Conservation (phyloP, 345 rosid genomes). For the Trapa incisa region DNA sequence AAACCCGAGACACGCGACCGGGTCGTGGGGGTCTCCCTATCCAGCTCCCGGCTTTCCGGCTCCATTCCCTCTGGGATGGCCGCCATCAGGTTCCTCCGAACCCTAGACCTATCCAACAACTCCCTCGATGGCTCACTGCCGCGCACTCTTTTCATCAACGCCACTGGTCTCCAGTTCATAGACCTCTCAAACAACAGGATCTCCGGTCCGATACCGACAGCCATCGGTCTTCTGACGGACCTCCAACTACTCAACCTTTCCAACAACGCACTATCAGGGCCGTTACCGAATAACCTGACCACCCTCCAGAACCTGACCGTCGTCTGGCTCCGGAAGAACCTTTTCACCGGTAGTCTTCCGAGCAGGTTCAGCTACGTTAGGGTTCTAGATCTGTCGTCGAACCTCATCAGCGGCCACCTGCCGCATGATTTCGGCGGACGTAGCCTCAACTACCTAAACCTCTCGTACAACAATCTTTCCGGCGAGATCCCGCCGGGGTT, state of each 20-base stretch:
- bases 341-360: constrained; percentile 45
- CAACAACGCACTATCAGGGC: constrained; percentile 59
- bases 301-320: constrained; percentile 29
- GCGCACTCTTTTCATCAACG: constrained; percentile 35
- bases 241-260: constrained; percentile 56
- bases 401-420: constrained; percentile 59
- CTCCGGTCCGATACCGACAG: constrained; percentile 45
- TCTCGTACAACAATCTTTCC: constrained; percentile 57
- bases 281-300: constrained; percentile 34
- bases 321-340: constrained; percentile 49
- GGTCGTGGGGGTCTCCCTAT: constrained; percentile 51
- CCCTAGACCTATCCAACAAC: constrained; percentile 69
- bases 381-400: constrained; percentile 66
- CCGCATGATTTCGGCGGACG: constrained; percentile 58
- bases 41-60: constrained; percentile 53
- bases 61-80: constrained; percentile 68
- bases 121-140: constrained; percentile 72
- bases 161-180: constrained; percentile 47
- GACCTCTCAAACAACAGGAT: constrained; percentile 62
- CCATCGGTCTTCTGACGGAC: constrained; percentile 26
- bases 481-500: constrained; percentile 52
- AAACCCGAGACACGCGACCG: constrained; percentile 14
- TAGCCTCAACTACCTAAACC: constrained; percentile 40
- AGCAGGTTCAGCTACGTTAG: constrained; percentile 33
- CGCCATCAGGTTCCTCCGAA: constrained; percentile 35